A percentile compares a stretch with the other conserved stretches of the same genome.
Evolutionary conservation across 1,284 basidiomycete species (phyloP).

Genomic region (Pseudozyma thailandica): DNA sequence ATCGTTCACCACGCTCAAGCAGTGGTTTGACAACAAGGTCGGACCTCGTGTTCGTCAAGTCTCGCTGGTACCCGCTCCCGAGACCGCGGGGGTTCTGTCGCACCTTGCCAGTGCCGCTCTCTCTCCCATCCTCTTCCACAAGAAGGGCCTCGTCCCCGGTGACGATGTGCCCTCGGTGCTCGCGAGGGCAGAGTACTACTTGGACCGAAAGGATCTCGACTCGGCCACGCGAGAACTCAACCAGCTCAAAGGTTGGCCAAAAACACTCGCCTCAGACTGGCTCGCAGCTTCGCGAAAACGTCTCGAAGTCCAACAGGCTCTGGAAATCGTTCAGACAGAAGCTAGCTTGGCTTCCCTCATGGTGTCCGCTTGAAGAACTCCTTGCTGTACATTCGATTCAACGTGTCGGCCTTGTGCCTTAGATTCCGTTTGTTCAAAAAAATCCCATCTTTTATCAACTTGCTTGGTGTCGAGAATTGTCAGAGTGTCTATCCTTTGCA

Average conservation of each 20-base stretch:
- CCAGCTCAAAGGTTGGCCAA: conserved; percentile 82
- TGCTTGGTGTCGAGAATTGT: too few relatives aligned
- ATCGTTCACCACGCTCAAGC: conserved; percentile 84
- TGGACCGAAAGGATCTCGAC: conserved; percentile 93
- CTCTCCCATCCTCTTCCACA: conserved; percentile 81
- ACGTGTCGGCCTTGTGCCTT: not conserved
- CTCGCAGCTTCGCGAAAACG: conserved; percentile 86
- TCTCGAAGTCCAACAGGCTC: conserved; percentile 90
- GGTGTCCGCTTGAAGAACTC: conserved; percentile 59
- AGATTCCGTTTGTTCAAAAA: conserved; percentile 2
- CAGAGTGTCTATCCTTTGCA: too few relatives aligned
- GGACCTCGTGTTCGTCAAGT: conserved; percentile 86
- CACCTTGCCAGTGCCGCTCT: conserved; percentile 84
- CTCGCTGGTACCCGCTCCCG: conserved; percentile 81
- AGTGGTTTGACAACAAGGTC: conserved; percentile 88
- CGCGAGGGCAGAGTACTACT: conserved; percentile 86
- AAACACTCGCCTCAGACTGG: conserved; percentile 87
- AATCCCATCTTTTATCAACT: too few relatives aligned
- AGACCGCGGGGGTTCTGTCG: conserved; percentile 83
- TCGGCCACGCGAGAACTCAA: conserved; percentile 91
- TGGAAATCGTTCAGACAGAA: conserved; percentile 88
- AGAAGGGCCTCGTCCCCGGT: conserved; percentile 77
- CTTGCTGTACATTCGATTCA: not conserved
- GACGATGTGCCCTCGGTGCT: conserved; percentile 86
- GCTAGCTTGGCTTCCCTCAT: conserved; percentile 74